These are phyloP conservation scores for Daldinia vernicosa DNA, from an alignment of 495 filamentous ascomycete genomes.

Conservation along the genomic window DNA sequence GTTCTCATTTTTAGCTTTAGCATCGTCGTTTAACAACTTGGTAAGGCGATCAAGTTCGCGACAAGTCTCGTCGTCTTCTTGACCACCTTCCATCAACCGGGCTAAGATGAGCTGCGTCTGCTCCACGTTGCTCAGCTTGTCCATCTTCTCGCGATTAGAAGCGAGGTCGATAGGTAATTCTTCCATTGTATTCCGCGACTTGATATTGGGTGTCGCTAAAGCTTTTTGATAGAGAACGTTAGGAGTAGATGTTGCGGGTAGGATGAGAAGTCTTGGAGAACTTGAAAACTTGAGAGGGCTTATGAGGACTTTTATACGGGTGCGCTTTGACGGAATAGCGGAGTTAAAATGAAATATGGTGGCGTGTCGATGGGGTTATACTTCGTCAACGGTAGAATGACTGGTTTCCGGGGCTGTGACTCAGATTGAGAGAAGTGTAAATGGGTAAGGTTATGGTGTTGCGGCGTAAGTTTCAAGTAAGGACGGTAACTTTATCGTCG, in stretches of 20 bases:
- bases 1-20: slow-evolving; percentile 47
- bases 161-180: slow-evolving; percentile 31
- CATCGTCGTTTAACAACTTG: slow-evolving; percentile 60
- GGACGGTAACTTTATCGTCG: slow-evolving; percentile 4
- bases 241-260: not conserved
- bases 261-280: too few relatives aligned
- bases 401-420: not conserved
- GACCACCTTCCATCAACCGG: slow-evolving; percentile 64
- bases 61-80: slow-evolving; percentile 63
- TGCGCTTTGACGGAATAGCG: not conserved
- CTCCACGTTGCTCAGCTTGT: slow-evolving; percentile 48
- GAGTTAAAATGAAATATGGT: slow-evolving; percentile 5
- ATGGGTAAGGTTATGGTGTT: not conserved
- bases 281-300: not conserved
- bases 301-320: not conserved
- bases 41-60: slow-evolving; percentile 58
- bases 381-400: not conserved
- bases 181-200: slow-evolving; percentile 28
- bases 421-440: not conserved
- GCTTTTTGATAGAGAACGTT: not conserved
- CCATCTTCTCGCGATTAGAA: slow-evolving; percentile 35
- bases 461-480: not conserved
- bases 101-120: slow-evolving; percentile 62
- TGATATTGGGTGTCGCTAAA: not conserved
- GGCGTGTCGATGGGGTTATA: slow-evolving; percentile 1